Evolutionary conservation across 1,284 basidiomycete species (phyloP).

Genomic region (Tremellales sp.): DNA sequence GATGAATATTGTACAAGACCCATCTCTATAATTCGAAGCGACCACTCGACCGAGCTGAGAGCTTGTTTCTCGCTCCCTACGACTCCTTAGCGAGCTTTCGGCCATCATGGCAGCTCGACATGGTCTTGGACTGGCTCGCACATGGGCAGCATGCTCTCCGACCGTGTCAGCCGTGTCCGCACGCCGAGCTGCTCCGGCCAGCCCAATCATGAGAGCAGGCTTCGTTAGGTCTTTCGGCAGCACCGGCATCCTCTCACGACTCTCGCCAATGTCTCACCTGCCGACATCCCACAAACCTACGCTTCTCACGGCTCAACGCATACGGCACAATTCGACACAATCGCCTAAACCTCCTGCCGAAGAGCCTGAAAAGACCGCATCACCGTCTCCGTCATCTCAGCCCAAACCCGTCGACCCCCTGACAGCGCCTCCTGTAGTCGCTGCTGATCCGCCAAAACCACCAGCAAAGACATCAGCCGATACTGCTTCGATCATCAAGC

Average conservation of each 20-base stretch:
- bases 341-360: not conserved
- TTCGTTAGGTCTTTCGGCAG: no score
- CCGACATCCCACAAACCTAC: no score
- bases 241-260: no score
- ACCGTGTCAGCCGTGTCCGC: no score
- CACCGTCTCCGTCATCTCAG: not conserved
- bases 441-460: not conserved
- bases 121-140: conserved; percentile 13
- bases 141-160: conserved; percentile 7
- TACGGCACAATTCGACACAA: not conserved
- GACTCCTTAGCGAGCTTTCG: no score
- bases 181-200: no score
- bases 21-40: no score
- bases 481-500: conserved; percentile 37
- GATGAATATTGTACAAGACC: no score
- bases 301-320: not conserved
- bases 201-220: no score
- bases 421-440: conserved; percentile 9
- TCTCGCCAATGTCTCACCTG: no score
- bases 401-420: conserved; percentile 3
- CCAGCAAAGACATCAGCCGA: conserved; percentile 18
- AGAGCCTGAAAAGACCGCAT: not conserved
- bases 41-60: no score
- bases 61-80: no score
- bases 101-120: conserved; percentile 14